These are phyloP conservation scores for Aspergillus avenaceus DNA, from an alignment of 495 filamentous ascomycete genomes.

Conservation along the genomic window DNA sequence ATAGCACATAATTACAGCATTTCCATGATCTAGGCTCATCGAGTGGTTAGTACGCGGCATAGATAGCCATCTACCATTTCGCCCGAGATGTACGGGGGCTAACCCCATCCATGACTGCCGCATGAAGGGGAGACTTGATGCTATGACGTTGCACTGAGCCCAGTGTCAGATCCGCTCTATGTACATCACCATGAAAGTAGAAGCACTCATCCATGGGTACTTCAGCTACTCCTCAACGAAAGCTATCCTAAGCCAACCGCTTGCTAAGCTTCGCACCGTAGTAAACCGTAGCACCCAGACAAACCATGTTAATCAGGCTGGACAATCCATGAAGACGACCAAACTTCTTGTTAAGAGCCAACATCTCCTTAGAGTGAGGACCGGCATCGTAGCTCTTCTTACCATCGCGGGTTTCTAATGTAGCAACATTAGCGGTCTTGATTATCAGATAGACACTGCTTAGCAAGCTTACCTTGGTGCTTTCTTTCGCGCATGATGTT, in stretches of 20 bases:
- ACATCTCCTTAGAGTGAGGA: slow-evolving; percentile 78
- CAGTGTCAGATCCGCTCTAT: too few species aligned
- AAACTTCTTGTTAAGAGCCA: slow-evolving; percentile 75
- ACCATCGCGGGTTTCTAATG: slow-evolving; percentile 67
- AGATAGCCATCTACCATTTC: too few species aligned
- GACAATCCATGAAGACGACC: slow-evolving; percentile 72
- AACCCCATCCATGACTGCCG: too few species aligned
- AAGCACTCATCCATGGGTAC: too few species aligned
- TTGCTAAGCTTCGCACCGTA: slow-evolving; percentile 71
- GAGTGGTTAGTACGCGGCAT: too few species aligned
- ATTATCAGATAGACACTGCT: not conserved
- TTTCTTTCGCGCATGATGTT: slow-evolving; percentile 70
- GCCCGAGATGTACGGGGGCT: too few species aligned
- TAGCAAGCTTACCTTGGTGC: slow-evolving; percentile 58
- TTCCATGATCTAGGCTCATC: too few species aligned
- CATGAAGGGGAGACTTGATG: too few species aligned
- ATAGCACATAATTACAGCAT: too few species aligned
- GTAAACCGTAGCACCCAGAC: slow-evolving; percentile 58
- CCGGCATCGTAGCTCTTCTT: slow-evolving; percentile 74
- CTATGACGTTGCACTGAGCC: too few species aligned
- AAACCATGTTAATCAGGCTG: slow-evolving; percentile 67
- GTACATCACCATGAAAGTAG: too few species aligned
- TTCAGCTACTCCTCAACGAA: not conserved
- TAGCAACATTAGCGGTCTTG: slow-evolving; percentile 1
- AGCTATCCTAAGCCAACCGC: slow-evolving; percentile 31